These are phyloP conservation scores for Choiromyces venosus DNA, from an alignment of 495 filamentous ascomycete species.

Conservation along the genomic window DNA sequence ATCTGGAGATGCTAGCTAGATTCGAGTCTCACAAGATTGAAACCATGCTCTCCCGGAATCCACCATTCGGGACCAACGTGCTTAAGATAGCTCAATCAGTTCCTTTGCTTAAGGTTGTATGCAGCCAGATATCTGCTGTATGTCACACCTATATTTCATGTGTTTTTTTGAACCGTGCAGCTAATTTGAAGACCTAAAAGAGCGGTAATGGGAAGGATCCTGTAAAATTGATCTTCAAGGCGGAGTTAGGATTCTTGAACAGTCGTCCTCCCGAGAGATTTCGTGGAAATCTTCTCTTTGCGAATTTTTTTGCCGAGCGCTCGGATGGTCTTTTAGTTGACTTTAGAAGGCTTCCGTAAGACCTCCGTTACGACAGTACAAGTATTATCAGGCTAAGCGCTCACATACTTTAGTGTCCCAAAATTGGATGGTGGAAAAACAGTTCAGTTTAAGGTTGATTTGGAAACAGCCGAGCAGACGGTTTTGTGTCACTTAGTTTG, in stretches of 20 bases:
- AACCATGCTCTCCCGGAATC: conserved; percentile 66
- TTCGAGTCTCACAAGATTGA: conserved; percentile 69
- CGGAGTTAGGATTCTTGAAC: conserved; percentile 69
- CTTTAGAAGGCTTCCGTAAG: conserved; percentile 67
- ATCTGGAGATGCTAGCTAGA: conserved; percentile 63
- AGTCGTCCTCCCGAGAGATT: conserved; percentile 57
- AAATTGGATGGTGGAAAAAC: conserved; percentile 61
- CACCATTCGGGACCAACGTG: conserved; percentile 72
- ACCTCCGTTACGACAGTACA: no score
- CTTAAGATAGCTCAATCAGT: conserved; percentile 62
- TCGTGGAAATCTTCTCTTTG: conserved; percentile 56
- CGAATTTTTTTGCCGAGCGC: conserved; percentile 71
- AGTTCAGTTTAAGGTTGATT: conserved; percentile 55
- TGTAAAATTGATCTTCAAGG: conserved; percentile 59
- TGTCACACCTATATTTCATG: not conserved
- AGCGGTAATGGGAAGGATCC: conserved; percentile 36
- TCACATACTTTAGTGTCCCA: conserved; percentile 50
- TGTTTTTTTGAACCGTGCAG: not conserved
- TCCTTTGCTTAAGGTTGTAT: conserved; percentile 61
- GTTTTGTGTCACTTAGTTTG: conserved; percentile 74
- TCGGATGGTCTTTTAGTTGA: conserved; percentile 69
- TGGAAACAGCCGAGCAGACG: conserved; percentile 54
- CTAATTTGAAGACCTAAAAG: conserved; percentile 5
- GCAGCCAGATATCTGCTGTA: conserved; percentile 39
- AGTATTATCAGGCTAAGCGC: not conserved